These are phyloP conservation scores for Calonectria ilicicola DNA, from an alignment of 2,329 filamentous ascomycete species.

Conservation along the genomic window DNA sequence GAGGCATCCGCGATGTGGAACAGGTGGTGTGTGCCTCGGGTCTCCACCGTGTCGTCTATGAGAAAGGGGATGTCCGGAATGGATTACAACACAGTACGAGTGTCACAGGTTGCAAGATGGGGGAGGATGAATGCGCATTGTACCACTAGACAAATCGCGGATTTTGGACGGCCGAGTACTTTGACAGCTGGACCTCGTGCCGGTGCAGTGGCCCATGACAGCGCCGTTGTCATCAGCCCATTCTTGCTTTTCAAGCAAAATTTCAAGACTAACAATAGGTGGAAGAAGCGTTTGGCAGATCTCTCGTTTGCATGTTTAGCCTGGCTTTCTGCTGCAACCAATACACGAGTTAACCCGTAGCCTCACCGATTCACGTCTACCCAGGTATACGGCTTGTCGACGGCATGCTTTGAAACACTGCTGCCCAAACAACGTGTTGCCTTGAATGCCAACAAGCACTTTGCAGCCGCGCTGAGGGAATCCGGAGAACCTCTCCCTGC, in stretches of 20 bases:
- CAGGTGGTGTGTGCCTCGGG: conserved; percentile 33
- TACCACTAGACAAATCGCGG: conserved; percentile 18
- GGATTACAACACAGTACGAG: background rate
- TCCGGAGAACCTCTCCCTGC: conserved; percentile 38
- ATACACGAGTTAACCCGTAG: background rate
- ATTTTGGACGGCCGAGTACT: conserved; percentile 24
- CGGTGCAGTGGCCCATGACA: conserved; percentile 21
- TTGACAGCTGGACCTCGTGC: conserved; percentile 34
- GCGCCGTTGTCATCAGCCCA: conserved; percentile 32
- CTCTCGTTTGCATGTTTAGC: background rate
- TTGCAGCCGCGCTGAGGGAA: conserved; percentile 29
- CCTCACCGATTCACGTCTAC: background rate
- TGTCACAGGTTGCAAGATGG: conserved; percentile 10
- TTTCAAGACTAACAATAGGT: conserved; percentile 24
- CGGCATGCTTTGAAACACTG: background rate
- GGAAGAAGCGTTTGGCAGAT: background rate
- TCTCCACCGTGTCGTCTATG: conserved; percentile 25
- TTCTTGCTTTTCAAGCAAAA: conserved; percentile 22
- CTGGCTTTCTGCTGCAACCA: background rate
- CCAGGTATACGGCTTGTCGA: background rate
- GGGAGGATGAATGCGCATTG: conserved; percentile 3
- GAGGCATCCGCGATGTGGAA: conserved; percentile 29
- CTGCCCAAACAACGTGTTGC: conserved; percentile 10
- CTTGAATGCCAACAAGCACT: conserved; percentile 10
- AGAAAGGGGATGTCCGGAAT: conserved; percentile 23